Conservation (phyloP, 2,329 filamentous ascomycete genomes). For the Fusarium sp. region DNA sequence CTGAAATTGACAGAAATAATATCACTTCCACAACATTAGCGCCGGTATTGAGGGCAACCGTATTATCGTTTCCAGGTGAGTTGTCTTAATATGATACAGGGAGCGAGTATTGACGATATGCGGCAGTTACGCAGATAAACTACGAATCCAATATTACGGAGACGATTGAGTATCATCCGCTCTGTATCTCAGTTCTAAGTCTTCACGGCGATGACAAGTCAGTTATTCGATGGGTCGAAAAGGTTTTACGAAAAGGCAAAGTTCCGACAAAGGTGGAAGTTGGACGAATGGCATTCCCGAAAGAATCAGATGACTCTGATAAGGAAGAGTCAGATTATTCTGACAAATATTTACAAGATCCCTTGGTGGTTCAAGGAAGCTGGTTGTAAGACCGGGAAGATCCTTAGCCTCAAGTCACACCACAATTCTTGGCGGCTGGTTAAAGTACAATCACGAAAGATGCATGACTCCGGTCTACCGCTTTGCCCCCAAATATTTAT, state of each 20-base stretch:
- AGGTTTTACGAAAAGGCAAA: conserved; percentile 44
- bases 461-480: background rate
- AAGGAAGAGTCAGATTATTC: background rate
- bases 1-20: no score
- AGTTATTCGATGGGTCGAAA: conserved; percentile 46
- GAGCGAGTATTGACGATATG: conserved; percentile 14
- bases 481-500: conserved; percentile 24
- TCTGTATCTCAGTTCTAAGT: conserved; percentile 50
- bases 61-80: conserved; percentile 53
- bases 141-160: conserved; percentile 49
- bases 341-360: conserved; percentile 1
- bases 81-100: background rate
- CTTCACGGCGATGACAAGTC: conserved; percentile 43
- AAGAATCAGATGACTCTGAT: background rate
- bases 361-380: conserved; percentile 19
- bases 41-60: conserved; percentile 47
- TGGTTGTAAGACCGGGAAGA: conserved; percentile 24
- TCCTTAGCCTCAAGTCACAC: conserved; percentile 27
- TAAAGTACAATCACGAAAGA: background rate
- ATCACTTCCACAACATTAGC: conserved; percentile 47
- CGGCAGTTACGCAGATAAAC: conserved; percentile 47
- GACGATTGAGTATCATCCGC: conserved; percentile 46
- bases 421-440: conserved; percentile 29
- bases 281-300: conserved; percentile 49
- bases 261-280: conserved; percentile 47